phyloP scores from a whole-genome alignment of 2,329 filamentous ascomycete species.

The Aspergillus tubingensis region DNA sequence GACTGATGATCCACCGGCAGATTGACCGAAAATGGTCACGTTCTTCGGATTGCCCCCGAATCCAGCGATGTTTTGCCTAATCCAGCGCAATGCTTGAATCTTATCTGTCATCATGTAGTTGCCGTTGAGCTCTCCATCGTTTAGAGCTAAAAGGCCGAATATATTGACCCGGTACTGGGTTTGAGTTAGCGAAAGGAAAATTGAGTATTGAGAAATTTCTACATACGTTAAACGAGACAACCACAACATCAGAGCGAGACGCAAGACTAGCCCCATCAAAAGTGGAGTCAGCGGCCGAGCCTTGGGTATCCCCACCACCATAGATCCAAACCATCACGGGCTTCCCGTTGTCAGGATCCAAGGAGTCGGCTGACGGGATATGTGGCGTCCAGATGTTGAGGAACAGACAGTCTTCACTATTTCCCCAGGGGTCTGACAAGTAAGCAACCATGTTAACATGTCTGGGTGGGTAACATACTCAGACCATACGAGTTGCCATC shows the following conservation, averaged over 20 bases:
- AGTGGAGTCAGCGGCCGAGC: neutral
- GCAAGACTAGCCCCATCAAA: slow-evolving; percentile 1
- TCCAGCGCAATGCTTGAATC: slow-evolving; percentile 7
- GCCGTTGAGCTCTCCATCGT: slow-evolving; percentile 2
- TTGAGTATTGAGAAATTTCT: neutral
- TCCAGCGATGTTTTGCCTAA: slow-evolving; percentile 4
- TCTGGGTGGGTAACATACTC: neutral
- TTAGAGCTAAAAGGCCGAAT: neutral
- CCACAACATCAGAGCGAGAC: neutral
- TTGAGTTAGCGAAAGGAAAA: neutral
- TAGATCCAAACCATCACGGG: neutral
- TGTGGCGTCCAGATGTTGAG: slow-evolving; percentile 2
- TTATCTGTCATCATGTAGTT: neutral
- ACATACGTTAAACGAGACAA: slow-evolving; percentile 3
- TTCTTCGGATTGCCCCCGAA: slow-evolving; percentile 8
- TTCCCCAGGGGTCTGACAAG: neutral
- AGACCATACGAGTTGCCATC: neutral
- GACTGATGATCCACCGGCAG: slow-evolving; percentile 10
- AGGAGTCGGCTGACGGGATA: neutral
- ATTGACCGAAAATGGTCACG: slow-evolving; percentile 10
- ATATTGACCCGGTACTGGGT: neutral
- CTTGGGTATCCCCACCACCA: neutral
- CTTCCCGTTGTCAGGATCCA: neutral
- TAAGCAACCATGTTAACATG: neutral
- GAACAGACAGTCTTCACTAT: neutral